Evolutionary conservation across 495 filamentous ascomycete species (phyloP).

Genomic region (Neurospora tetrasperma): DNA sequence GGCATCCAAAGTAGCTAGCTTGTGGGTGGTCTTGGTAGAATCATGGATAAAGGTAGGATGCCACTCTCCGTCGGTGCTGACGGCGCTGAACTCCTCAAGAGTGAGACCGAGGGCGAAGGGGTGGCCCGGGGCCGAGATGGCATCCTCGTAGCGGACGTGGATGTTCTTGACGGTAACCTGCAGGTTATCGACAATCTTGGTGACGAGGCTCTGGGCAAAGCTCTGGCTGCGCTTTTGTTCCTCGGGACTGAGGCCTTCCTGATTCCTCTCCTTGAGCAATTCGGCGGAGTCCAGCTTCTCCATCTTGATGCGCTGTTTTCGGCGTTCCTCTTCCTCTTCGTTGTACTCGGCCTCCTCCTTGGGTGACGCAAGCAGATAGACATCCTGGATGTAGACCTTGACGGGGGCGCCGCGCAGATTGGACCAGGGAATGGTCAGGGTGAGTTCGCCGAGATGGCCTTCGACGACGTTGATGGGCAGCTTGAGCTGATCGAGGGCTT

Average conservation of each 20-base stretch:
- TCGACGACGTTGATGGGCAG: constrained; percentile 93
- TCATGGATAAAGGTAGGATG: constrained; percentile 89
- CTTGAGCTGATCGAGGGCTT: constrained; percentile 92
- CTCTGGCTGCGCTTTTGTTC: constrained; percentile 94
- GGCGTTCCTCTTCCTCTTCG: constrained; percentile 75
- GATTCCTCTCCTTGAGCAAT: constrained; percentile 76
- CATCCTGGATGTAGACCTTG: constrained; percentile 90
- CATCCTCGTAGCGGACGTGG: constrained; percentile 93
- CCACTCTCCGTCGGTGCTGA: constrained; percentile 92
- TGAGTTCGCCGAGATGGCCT: constrained; percentile 84
- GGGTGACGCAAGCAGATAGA: constrained; percentile 85
- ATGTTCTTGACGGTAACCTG: constrained; percentile 97
- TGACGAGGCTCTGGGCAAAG: constrained; percentile 87
- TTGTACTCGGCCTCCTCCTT: constrained; percentile 91
- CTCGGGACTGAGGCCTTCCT: constrained; percentile 88
- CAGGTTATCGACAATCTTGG: constrained; percentile 94
- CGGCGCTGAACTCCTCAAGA: constrained; percentile 86
- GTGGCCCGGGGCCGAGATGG: constrained; percentile 89
- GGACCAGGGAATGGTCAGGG: constrained; percentile 89
- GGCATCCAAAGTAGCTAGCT: constrained; percentile 77
- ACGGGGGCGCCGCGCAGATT: constrained; percentile 91
- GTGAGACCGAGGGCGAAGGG: constrained; percentile 89
- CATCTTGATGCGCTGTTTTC: constrained; percentile 83
- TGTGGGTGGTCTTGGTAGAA: constrained; percentile 71
- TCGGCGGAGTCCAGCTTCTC: constrained; percentile 96